phyloP scores from a whole-genome alignment of 305 asterid species.

The Striga hermonthica region DNA sequence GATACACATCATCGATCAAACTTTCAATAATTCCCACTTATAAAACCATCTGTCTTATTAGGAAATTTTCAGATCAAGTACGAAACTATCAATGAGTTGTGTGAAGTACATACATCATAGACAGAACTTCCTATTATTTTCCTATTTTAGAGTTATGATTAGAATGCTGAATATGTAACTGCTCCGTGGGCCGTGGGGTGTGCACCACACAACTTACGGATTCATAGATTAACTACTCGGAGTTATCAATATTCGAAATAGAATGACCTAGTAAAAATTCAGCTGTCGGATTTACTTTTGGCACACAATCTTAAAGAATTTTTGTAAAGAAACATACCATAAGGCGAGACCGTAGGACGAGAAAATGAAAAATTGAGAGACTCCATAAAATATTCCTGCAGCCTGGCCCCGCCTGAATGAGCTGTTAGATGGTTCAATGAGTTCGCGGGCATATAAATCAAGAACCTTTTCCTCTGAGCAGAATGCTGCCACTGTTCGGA shows the following conservation, averaged over 20 bases:
- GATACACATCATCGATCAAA: not conserved
- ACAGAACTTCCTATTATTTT: no score
- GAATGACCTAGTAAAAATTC: no score
- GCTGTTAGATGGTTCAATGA: constrained; percentile 68
- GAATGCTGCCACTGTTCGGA: constrained; percentile 91
- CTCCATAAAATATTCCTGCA: constrained; percentile 86
- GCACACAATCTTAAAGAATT: not conserved
- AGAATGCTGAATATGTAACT: no score
- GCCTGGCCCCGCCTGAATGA: constrained; percentile 88
- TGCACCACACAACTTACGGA: no score
- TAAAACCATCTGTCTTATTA: no score
- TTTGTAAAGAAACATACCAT: constrained; percentile 53
- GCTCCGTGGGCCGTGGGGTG: no score
- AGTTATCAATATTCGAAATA: no score
- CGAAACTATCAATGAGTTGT: not conserved
- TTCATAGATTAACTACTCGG: no score
- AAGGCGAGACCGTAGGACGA: constrained; percentile 91
- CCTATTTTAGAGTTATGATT: no score
- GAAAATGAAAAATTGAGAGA: constrained; percentile 94
- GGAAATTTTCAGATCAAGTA: no score
- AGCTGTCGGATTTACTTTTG: not conserved
- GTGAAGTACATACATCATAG: not conserved
- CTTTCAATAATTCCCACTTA: no score
- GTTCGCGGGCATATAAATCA: constrained; percentile 68
- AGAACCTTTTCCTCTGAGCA: constrained; percentile 88